Conservation (phyloP, 2,329 filamentous ascomycete species). For the Herpotrichia juniperi region DNA sequence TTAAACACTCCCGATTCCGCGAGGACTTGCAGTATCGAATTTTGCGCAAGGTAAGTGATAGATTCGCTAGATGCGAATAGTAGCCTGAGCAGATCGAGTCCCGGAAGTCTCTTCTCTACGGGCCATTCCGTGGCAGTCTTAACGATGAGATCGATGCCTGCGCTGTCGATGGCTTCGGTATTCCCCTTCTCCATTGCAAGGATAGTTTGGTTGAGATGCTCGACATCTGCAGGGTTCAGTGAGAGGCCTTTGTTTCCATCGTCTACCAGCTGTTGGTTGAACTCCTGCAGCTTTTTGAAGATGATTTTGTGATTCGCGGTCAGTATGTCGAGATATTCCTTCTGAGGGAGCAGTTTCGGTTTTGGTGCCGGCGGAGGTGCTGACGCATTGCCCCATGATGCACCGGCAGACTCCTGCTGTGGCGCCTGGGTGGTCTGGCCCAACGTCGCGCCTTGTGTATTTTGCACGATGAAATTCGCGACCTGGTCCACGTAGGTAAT, state of each 20-base stretch:
- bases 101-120: constrained; percentile 77
- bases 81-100: constrained; percentile 86
- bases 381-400: constrained; percentile 39
- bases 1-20: constrained; percentile 64
- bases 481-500: constrained; percentile 89
- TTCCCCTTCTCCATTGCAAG: constrained; percentile 65
- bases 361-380: constrained; percentile 45
- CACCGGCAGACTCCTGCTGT: constrained; percentile 65
- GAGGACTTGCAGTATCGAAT: constrained; percentile 67
- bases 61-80: constrained; percentile 71
- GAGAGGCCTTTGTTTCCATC: constrained; percentile 75
- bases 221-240: constrained; percentile 74
- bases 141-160: constrained; percentile 68
- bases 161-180: constrained; percentile 47
- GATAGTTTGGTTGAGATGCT: constrained; percentile 66
- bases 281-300: constrained; percentile 74
- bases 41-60: constrained; percentile 64
- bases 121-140: constrained; percentile 82
- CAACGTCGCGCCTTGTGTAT: constrained; percentile 86
- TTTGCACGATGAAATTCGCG: constrained; percentile 88
- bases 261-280: constrained; percentile 75
- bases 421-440: constrained; percentile 63
- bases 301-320: constrained; percentile 74
- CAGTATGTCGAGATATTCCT: constrained; percentile 77
- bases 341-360: constrained; percentile 75